These are phyloP conservation scores for Chalciporus piperatus DNA, from an alignment of 768 basidiomycete species.

Conservation along the genomic window DNA sequence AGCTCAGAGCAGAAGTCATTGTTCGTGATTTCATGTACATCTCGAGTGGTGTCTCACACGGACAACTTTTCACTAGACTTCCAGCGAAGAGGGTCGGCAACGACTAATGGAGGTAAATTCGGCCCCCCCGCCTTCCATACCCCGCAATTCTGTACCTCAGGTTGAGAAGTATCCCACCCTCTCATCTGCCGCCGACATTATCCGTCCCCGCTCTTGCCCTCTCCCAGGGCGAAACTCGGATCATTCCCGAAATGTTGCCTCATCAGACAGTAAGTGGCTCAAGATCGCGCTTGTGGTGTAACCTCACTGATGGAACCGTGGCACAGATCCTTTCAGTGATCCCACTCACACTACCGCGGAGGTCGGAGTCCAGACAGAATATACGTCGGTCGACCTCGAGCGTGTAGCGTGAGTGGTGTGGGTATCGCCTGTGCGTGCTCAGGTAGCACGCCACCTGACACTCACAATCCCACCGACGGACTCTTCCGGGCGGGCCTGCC, in stretches of 20 bases:
- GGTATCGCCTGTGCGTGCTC: too few relatives aligned
- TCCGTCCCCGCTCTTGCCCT: neutral
- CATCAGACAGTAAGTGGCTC: neutral
- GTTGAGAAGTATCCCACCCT: neutral
- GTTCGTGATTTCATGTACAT: neutral
- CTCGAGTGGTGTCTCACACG: too few relatives aligned
- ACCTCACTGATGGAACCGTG: too few relatives aligned
- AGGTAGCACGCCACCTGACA: neutral
- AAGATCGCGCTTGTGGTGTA: too few relatives aligned
- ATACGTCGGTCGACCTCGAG: neutral
- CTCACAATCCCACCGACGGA: neutral
- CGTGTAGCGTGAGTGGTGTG: neutral
- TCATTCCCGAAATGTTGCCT: neutral
- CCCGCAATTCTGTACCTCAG: neutral
- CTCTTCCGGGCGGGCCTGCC: neutral
- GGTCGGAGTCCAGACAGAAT: too few relatives aligned
- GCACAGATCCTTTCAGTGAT: neutral
- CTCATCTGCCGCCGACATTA: neutral
- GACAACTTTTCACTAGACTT: neutral
- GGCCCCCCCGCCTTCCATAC: neutral
- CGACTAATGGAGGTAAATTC: neutral
- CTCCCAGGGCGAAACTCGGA: neutral
- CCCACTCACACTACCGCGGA: neutral
- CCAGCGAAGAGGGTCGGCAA: neutral
- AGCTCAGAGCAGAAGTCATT: neutral